phyloP scores from a whole-genome alignment of 768 basidiomycete species.

The Naganishia onofrii region DNA sequence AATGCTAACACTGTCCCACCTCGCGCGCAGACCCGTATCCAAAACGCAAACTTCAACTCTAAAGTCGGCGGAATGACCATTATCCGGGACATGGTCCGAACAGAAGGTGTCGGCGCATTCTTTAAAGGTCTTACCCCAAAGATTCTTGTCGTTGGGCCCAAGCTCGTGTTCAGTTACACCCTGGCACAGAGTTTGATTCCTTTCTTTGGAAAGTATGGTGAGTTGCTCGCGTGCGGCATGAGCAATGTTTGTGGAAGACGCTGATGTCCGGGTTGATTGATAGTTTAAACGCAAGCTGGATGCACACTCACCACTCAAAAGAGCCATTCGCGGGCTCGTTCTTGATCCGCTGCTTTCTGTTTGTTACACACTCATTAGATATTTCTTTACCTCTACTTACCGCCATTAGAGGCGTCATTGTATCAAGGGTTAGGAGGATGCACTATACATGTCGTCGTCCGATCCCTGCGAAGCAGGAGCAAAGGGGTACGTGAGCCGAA shows the following conservation, averaged over 20 bases:
- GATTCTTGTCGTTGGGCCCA: conserved; percentile 93
- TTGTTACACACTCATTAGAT: conserved; percentile 1
- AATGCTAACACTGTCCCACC: not conserved
- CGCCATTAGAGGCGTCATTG: conserved; percentile 7
- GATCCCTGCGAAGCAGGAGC: too few relatives aligned
- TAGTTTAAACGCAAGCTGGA: not conserved
- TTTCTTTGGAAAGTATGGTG: conserved; percentile 74
- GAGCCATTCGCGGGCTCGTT: conserved; percentile 4
- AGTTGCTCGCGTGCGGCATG: conserved; percentile 28
- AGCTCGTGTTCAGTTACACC: conserved; percentile 97
- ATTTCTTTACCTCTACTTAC: not conserved
- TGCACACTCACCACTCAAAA: conserved; percentile 19
- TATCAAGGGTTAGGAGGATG: not conserved
- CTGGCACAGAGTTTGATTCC: conserved; percentile 95
- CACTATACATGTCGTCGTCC: conserved; percentile 5
- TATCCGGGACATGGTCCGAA: conserved; percentile 76
- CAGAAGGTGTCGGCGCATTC: conserved; percentile 78
- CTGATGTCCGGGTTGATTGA: not conserved
- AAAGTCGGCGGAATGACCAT: conserved; percentile 66
- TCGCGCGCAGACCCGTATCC: conserved; percentile 67
- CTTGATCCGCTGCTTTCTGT: not conserved
- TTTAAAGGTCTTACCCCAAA: conserved; percentile 98
- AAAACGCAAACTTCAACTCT: conserved; percentile 87
- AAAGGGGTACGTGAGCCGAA: too few relatives aligned
- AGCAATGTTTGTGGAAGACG: not conserved